A percentile compares a stretch with the other conserved stretches of the same genome.
Evolutionary conservation across 306 rosid species (phyloP).

Genomic region (Albizia julibrissin): DNA sequence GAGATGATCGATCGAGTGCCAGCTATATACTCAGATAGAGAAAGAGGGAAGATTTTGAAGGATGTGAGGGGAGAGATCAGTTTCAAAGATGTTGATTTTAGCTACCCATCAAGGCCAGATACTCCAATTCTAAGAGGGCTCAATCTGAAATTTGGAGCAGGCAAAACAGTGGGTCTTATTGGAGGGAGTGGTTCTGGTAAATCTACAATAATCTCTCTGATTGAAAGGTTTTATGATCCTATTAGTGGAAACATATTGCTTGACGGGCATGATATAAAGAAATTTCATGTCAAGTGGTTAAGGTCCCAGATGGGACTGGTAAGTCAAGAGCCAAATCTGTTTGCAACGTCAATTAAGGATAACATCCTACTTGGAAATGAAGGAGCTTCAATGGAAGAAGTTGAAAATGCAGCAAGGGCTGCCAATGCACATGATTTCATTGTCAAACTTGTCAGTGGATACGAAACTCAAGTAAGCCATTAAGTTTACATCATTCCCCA

Average conservation of each 20-base stretch:
- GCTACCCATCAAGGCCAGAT: slow-evolving; percentile 79
- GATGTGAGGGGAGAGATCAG: slow-evolving; percentile 58
- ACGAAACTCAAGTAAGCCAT: slow-evolving; percentile 70
- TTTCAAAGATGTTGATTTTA: slow-evolving; percentile 60
- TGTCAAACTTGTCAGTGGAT: slow-evolving; percentile 59
- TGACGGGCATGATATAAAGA: slow-evolving; percentile 63
- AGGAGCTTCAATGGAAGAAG: slow-evolving; percentile 63
- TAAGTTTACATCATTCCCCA: slow-evolving; percentile 11
- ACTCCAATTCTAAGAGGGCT: slow-evolving; percentile 66
- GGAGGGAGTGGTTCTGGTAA: slow-evolving; percentile 94
- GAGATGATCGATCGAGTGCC: slow-evolving; percentile 58
- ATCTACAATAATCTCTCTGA: slow-evolving; percentile 71
- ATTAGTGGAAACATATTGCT: slow-evolving; percentile 57
- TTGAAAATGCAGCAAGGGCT: slow-evolving; percentile 62
- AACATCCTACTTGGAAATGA: slow-evolving; percentile 80
- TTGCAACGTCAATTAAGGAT: slow-evolving; percentile 81
- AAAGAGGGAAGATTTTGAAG: slow-evolving; percentile 47
- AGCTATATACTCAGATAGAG: slow-evolving; percentile 32
- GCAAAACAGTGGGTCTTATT: slow-evolving; percentile 70
- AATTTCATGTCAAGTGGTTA: slow-evolving; percentile 62
- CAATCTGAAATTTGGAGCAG: slow-evolving; percentile 58
- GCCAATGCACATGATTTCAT: slow-evolving; percentile 89
- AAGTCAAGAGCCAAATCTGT: slow-evolving; percentile 79
- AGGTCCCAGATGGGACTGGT: slow-evolving; percentile 85
- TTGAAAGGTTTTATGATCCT: slow-evolving; percentile 93